phyloP scores from a whole-genome alignment of 345 rosid species.

The Nephelium lappaceum region DNA sequence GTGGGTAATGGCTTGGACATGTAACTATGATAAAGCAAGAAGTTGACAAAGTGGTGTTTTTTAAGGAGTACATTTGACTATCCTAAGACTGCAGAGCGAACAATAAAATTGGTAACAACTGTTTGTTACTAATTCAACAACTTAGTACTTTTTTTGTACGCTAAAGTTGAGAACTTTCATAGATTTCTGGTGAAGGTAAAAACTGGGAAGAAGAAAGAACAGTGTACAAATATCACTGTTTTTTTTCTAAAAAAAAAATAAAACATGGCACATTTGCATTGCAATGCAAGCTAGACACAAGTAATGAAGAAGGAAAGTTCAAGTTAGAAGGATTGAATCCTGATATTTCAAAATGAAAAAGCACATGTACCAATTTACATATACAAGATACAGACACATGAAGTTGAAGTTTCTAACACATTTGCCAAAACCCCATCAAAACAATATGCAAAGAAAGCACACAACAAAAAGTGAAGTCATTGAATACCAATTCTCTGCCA shows the following conservation, averaged over 20 bases:
- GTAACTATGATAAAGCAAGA: constrained; percentile 3
- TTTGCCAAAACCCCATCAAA: not conserved
- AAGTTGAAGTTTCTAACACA: constrained; percentile 11
- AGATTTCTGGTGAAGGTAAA: not conserved
- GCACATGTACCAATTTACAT: constrained; percentile 17
- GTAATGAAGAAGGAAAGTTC: constrained; percentile 11
- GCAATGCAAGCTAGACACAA: constrained; percentile 6
- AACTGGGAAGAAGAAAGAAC: constrained; percentile 1
- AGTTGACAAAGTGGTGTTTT: constrained; percentile 20
- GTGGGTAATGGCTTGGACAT: constrained; percentile 20
- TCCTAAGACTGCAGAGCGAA: constrained; percentile 2
- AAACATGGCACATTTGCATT: not conserved
- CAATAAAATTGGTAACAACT: constrained; percentile 4
- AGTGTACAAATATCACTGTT: not conserved
- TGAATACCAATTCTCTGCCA: constrained; percentile 73
- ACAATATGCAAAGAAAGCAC: not conserved
- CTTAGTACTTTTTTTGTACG: constrained; percentile 3
- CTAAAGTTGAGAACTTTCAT: constrained; percentile 9
- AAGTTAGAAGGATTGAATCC: not conserved
- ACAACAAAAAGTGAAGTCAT: constrained; percentile 14
- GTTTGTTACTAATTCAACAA: constrained; percentile 17
- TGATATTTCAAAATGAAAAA: constrained; percentile 15
- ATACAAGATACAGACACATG: constrained; percentile 11
- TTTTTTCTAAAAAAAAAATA: too few relatives aligned
- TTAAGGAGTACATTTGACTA: constrained; percentile 15